Evolutionary conservation across 1,284 basidiomycete species (phyloP).

Genomic region (Rugosomyces carneus): DNA sequence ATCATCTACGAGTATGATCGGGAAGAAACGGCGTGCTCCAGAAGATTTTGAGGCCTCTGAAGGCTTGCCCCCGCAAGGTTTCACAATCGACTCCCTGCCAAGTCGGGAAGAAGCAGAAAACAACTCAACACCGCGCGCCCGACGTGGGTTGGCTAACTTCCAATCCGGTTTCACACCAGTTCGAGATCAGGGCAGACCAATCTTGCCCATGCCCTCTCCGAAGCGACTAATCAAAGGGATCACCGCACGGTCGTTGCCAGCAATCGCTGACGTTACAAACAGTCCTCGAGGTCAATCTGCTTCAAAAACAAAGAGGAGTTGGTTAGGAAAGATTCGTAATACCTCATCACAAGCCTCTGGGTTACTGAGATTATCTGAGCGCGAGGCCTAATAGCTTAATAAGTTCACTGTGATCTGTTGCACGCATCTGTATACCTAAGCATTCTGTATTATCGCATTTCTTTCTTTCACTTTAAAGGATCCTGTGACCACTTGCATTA

Average conservation of each 20-base stretch:
- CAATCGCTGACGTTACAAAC: constrained; percentile 59
- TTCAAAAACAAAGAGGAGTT: constrained; percentile 45
- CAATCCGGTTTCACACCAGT: constrained; percentile 69
- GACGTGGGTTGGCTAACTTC: constrained; percentile 46
- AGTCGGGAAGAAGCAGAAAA: constrained; percentile 31
- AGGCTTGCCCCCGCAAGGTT: constrained; percentile 51
- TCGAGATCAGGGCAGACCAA: constrained; percentile 41
- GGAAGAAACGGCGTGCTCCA: constrained; percentile 65
- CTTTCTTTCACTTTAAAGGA: too few relatives aligned
- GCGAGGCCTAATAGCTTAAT: constrained; percentile 18
- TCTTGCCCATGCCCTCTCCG: constrained; percentile 37
- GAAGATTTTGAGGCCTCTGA: constrained; percentile 62
- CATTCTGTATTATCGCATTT: constrained; percentile 7
- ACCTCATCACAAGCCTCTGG: constrained; percentile 27
- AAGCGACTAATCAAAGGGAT: constrained; percentile 29
- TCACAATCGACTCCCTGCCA: constrained; percentile 47
- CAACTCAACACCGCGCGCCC: constrained; percentile 48
- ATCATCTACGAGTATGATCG: constrained; percentile 29
- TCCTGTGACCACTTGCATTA: too few relatives aligned
- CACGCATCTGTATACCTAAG: constrained; percentile 21
- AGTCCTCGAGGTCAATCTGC: constrained; percentile 40
- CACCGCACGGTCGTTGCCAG: constrained; percentile 22
- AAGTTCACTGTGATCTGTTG: constrained; percentile 11
- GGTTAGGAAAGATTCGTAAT: constrained; percentile 59
- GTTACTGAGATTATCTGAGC: constrained; percentile 20